Base-by-base conservation (phyloP, 306 rosid genomes). In the Glycine latifolia region DNA sequence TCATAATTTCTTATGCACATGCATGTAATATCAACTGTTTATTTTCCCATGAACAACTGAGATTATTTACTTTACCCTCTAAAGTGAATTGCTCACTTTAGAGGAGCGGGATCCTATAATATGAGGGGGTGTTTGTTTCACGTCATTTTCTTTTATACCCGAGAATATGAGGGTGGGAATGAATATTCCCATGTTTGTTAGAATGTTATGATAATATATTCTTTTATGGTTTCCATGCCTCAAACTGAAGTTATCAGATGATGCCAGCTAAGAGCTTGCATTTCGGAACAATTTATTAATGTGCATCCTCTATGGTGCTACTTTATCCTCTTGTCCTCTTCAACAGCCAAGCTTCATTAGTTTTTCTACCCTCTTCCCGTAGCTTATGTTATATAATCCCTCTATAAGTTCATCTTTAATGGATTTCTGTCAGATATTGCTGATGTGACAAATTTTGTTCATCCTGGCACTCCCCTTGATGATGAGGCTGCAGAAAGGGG, bases 401-500 rank as follows among this genome's bases (percentile, higher is more conserved):
- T 78, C 78, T 12, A 14, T 39, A 61, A 41, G 71, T 86, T 81
- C 37, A 58, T 88, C 98, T 71, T 92, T 90, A 90, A 92, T 58
- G 9, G 48, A 50, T 75, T 81, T 76, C 84, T 39, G 82, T 86
- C 81, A 95, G 99, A 95, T 88, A 95, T 95, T 82, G 99, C 99
- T 65, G 99, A 93, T 85, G 99, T 95, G 60, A 95, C 98, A 70
- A 95, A 95, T 80, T 95, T 95, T 91, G 97, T 95, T 81, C 93
- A 88, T 83, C 85, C 92, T 76, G 93, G 92, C 75, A 88, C 97
- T 79, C 91, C 94, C 67, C 90, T 93, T 77, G 98, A 95, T 67
- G 92, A 95, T 0, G 99, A 95, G 91, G 99, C 99, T 83, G 4
- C 97, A 81, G 91, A 92, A 82, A 91, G 99, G 94, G 99, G 99